phyloP scores from a whole-genome alignment of 805 yeast genomes.

The Scheffersomyces ergatensis region DNA sequence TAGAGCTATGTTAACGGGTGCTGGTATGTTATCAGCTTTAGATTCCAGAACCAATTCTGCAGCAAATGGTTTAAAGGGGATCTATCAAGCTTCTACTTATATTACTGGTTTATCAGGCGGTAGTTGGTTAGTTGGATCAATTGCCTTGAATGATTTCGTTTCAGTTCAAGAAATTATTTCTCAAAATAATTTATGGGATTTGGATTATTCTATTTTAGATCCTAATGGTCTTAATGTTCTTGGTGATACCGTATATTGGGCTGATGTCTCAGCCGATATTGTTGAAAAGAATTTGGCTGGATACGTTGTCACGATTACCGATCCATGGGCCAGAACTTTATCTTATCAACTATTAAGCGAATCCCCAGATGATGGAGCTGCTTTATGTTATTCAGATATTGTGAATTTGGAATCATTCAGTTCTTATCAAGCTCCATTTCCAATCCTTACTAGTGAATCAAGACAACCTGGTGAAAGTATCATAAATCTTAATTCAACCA shows the following conservation, averaged over 20 bases:
- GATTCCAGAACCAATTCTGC: slow-evolving; percentile 69
- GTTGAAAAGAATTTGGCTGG: slow-evolving; percentile 31
- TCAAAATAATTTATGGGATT: slow-evolving; percentile 35
- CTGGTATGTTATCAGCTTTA: slow-evolving; percentile 77
- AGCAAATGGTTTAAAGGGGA: slow-evolving; percentile 64
- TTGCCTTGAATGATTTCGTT: slow-evolving; percentile 54
- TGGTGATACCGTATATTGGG: slow-evolving; percentile 51
- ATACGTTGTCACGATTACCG: slow-evolving; percentile 32
- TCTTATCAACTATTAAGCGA: slow-evolving; percentile 34
- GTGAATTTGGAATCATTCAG: slow-evolving; percentile 41
- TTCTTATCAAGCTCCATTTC: slow-evolving; percentile 33
- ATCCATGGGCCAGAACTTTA: slow-evolving; percentile 40
- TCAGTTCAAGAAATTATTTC: slow-evolving; percentile 40
- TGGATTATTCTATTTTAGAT: slow-evolving; percentile 69
- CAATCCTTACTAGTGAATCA: slow-evolving; percentile 47
- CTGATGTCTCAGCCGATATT: slow-evolving; percentile 57
- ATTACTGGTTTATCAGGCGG: slow-evolving; percentile 83
- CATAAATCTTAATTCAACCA: slow-evolving; percentile 64
- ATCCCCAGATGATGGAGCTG: slow-evolving; percentile 16
- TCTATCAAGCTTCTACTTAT: slow-evolving; percentile 68
- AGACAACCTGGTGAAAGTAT: slow-evolving; percentile 58
- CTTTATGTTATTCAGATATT: slow-evolving; percentile 10
- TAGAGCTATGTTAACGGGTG: slow-evolving; percentile 63
- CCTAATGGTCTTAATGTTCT: slow-evolving; percentile 57
- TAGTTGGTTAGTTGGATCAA: slow-evolving; percentile 22